Evolutionary conservation across 192 early-diverging fungal species (phyloP).

Genomic region (Geranomyces variabilis): DNA sequence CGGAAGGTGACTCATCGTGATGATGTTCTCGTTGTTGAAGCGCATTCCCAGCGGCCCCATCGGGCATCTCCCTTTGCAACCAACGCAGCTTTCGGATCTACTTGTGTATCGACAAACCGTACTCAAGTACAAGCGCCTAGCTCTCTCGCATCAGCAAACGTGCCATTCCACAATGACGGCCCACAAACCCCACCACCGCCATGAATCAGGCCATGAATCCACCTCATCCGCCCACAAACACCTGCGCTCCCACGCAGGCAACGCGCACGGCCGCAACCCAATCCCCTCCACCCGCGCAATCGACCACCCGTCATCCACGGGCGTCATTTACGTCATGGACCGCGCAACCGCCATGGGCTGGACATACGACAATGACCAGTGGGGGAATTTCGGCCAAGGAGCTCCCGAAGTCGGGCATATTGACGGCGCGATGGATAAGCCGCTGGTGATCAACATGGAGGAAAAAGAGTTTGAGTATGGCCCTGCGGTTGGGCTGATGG

Average conservation of each 20-base stretch:
- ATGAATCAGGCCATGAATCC: too few relatives aligned
- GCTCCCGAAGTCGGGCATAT: conserved; percentile 55
- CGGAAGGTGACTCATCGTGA: too few relatives aligned
- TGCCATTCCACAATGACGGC: too few relatives aligned
- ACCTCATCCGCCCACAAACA: too few relatives aligned
- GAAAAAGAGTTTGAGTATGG: conserved; percentile 49
- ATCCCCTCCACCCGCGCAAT: conserved; percentile 34
- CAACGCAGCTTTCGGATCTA: too few relatives aligned
- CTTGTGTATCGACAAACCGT: too few relatives aligned
- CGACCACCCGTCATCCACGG: conserved; percentile 50
- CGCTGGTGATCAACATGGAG: conserved; percentile 29
- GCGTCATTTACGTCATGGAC: conserved; percentile 63
- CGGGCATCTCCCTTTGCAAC: too few relatives aligned
- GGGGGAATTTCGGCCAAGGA: conserved; percentile 54
- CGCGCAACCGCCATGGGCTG: conserved; percentile 48
- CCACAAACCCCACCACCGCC: too few relatives aligned
- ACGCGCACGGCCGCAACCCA: conserved; percentile 31
- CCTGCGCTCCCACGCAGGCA: conserved; percentile 31
- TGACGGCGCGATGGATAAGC: conserved; percentile 34
- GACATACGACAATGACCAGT: conserved; percentile 37
- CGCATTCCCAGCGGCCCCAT: too few relatives aligned
- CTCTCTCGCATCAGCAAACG: too few relatives aligned
- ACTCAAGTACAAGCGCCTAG: too few relatives aligned
- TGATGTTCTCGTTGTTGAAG: too few relatives aligned
- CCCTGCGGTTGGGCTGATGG: conserved; percentile 49